Percentiles rank a stretch among this genome's conserved stretches.
Evolutionary conservation across 2,329 filamentous ascomycete genomes (phyloP).

Genomic region (Ambrosiella cleistominuta): DNA sequence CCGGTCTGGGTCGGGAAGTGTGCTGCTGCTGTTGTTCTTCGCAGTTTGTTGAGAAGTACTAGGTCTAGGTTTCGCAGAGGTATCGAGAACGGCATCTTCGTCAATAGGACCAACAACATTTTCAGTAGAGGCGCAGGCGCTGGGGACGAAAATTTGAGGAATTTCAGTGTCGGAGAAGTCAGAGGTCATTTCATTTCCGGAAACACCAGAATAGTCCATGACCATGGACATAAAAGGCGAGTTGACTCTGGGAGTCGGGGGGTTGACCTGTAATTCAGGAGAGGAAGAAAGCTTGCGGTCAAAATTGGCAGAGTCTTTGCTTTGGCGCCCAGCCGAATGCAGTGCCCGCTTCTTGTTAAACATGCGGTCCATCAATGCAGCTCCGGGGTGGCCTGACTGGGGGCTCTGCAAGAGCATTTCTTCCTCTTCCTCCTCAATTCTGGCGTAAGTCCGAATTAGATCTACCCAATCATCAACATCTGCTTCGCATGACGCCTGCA

Average conservation of each 20-base stretch:
- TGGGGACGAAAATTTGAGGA: conserved; percentile 19
- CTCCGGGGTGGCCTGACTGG: conserved; percentile 25
- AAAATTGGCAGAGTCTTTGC: conserved; percentile 15
- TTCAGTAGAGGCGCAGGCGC: conserved; percentile 26
- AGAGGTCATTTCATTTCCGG: conserved; percentile 53
- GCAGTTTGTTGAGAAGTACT: conserved; percentile 11
- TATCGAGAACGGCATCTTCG: conserved; percentile 13
- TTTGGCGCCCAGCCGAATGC: background rate
- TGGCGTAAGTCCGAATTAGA: conserved; percentile 58
- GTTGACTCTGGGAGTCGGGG: conserved; percentile 21
- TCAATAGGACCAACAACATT: conserved; percentile 27
- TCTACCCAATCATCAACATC: conserved; percentile 81
- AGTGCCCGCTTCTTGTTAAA: conserved; percentile 7
- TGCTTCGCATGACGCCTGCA: conserved; percentile 54
- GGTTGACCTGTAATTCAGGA: conserved; percentile 35
- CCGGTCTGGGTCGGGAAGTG: conserved; percentile 57
- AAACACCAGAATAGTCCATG: conserved; percentile 44
- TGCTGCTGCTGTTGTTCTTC: conserved; percentile 22
- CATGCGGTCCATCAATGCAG: conserved; percentile 13
- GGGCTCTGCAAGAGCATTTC: conserved; percentile 62
- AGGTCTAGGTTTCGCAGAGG: background rate
- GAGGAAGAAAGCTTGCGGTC: conserved; percentile 39
- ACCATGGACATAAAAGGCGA: conserved; percentile 41
- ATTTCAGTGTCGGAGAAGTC: conserved; percentile 63
- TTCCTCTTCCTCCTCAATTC: conserved; percentile 76